Base-by-base conservation (phyloP, 768 basidiomycete genomes). In the Boletus sensibilis region DNA sequence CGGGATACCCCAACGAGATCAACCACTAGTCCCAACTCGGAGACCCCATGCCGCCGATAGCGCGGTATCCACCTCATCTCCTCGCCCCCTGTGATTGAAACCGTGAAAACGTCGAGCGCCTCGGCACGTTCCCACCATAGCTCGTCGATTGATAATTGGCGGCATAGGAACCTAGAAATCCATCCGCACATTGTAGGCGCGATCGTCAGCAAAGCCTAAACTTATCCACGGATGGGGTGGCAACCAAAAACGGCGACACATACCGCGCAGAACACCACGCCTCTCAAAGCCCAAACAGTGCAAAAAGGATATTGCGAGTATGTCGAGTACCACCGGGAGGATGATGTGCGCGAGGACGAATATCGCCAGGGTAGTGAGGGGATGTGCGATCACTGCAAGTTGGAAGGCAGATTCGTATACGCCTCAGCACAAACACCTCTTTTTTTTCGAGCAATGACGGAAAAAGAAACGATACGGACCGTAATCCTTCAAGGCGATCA, bases 101-200 rank as follows among this genome's bases (percentile, higher is more conserved):
- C 5, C 11, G 51, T 10, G 57, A 25, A 65, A 53, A 57, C 42
- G 46, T 33, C 20, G 50, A 57, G 7, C 37, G 3, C 7, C 60
- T 65, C 16, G 33, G 50, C 20, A 55, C 34, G 35, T 66, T 66
- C 7, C 61, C 53, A 42, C 67, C 53, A n/a, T 56, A 42, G 39
- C 49, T 11, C 10, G 65, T 64, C 25, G 67, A 57, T 2, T 69
- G 66, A 20, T 69, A 69, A 8, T 57, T 52, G 42, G 56, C 31
- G 5, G 52, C 57, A 27, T 56, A 55, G 2, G 67, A 64, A 6
- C 34, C 65, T 66, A 33, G 7, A 38, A 23, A 23, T n/a, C 1
- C 18, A 35, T 21, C 5, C 40, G 5, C 38, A 10, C 11, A 12
- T n/a, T n/a, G n/a, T n/a, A 56, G 33, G 27, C 27, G 27, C 7